Conservation (phyloP, 78 protist genomes). For the Dictyostelium brefeldianum region DNA sequence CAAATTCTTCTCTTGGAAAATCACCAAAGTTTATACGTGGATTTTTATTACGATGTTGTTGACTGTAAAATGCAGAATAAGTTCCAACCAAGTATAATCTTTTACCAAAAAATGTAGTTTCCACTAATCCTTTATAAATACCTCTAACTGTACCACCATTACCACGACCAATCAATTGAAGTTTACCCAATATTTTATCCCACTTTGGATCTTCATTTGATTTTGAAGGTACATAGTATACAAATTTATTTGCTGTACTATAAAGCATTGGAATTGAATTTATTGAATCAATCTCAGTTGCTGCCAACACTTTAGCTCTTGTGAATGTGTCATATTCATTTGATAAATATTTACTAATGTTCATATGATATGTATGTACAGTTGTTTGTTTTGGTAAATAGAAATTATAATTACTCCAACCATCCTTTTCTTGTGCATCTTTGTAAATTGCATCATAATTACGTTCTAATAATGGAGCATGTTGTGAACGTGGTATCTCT, state of each 20-base stretch:
- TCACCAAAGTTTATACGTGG: neutral
- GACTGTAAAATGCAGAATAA: neutral
- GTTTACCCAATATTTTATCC: conserved; percentile 5
- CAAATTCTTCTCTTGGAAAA: neutral
- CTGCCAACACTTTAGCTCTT: neutral
- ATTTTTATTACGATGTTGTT: neutral
- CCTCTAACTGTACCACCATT: conserved; percentile 61
- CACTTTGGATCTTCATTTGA: conserved; percentile 42
- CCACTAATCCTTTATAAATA: conserved; percentile 47
- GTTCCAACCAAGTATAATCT: conserved; percentile 15
- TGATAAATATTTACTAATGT: neutral
- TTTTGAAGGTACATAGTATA: neutral
- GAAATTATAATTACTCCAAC: conserved; percentile 44
- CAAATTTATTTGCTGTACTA: neutral
- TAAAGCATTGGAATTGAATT: conserved; percentile 18
- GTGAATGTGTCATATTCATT: neutral
- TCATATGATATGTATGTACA: neutral
- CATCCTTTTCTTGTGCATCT: conserved; percentile 24
- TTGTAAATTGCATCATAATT: neutral
- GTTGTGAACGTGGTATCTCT: conserved; percentile 50
- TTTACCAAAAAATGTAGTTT: neutral
- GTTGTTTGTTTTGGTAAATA: neutral
- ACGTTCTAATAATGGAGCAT: conserved; percentile 23
- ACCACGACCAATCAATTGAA: conserved; percentile 48
- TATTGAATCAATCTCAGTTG: conserved; percentile 11